These are phyloP conservation scores for Penicillium crystallinum DNA, from an alignment of 495 filamentous ascomycete species.

Conservation along the genomic window DNA sequence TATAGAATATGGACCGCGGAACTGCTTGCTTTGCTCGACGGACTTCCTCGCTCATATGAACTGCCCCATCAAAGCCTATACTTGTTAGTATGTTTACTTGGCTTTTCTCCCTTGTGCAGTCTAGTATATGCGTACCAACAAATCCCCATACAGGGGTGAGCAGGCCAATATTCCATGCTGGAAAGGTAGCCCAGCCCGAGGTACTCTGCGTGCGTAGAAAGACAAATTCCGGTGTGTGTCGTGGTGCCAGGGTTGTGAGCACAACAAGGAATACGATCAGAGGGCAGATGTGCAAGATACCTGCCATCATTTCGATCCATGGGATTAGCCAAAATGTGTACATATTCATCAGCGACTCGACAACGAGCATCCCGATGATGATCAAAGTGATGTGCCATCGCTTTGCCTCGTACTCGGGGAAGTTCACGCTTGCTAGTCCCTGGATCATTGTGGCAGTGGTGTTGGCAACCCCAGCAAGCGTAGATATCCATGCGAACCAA, in stretches of 20 bases:
- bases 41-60: constrained; percentile 40
- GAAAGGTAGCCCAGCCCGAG: constrained; percentile 30
- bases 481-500: constrained; percentile 16
- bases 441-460: constrained; percentile 32
- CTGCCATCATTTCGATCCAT: constrained; percentile 28
- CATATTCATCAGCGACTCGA: constrained; percentile 17
- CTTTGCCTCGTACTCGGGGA: constrained; percentile 17
- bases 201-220: constrained; percentile 23
- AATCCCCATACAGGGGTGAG: constrained; percentile 28
- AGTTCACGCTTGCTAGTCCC: constrained; percentile 36
- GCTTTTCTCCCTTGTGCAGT: neutral
- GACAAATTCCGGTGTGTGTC: constrained; percentile 9
- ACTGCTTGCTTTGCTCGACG: constrained; percentile 31
- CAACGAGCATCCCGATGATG: constrained; percentile 12
- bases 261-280: constrained; percentile 29
- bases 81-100: neutral
- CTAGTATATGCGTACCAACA: constrained; percentile 13
- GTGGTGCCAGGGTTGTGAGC: constrained; percentile 8
- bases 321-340: constrained; percentile 26
- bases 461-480: constrained; percentile 10
- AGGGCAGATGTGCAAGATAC: constrained; percentile 33
- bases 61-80: constrained; percentile 20
- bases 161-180: constrained; percentile 32
- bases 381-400: constrained; percentile 18
- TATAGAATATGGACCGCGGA: constrained; percentile 34